Evolutionary conservation across 495 filamentous ascomycete genomes (phyloP), one percentile per base, ranked within the genome.

Genomic region (Lentithecium fluviatile): DNA sequence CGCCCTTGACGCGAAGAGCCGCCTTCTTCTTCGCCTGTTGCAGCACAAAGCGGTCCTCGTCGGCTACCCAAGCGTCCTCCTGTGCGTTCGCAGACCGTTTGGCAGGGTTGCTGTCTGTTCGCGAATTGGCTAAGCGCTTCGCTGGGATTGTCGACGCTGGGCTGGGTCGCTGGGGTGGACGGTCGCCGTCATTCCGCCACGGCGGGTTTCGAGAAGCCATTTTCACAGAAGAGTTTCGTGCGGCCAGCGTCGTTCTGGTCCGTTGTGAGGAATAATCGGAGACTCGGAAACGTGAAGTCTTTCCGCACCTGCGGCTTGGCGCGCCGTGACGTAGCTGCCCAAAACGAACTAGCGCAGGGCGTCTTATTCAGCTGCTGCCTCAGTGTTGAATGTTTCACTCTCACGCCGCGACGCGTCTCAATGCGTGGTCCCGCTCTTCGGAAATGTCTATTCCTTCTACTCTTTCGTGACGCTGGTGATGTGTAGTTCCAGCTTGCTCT

Each of bases 1-100:
- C 88, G 73, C 95, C 92, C 63, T 91, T 89, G n/a, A 97, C 91
- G 6, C 94, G 86, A 56, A 99, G 95, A 67, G 91, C 89, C 37
- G 94, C 93, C 78, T 97, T 97, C 78, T 95, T 97, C 77, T 97
- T 97, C 24, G 94, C 88, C 72, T 99, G 94, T 72, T 92, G 91
- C 63, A 99, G 78, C 20, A 99, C 94, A 69, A 99, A 99, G 52
- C 87, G 83, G 75, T 97, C 94, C 73, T 99, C 94, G 70, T 94
- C 89, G 52, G 92, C 86, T 21, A 99, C 87, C 82, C 95, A 99
- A 15, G 74, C 74, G 46, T 69, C 75, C 63, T 77, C 75, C 48
- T 74, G 69, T 21, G 68, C 69, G 47, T 73, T 60, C 12, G 53
- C 54, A 2, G 64, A 58, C 19, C 64, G 64, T 26, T 62, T 62